Conservation (phyloP, 805 yeast genomes). For the Priceomyces medius region DNA sequence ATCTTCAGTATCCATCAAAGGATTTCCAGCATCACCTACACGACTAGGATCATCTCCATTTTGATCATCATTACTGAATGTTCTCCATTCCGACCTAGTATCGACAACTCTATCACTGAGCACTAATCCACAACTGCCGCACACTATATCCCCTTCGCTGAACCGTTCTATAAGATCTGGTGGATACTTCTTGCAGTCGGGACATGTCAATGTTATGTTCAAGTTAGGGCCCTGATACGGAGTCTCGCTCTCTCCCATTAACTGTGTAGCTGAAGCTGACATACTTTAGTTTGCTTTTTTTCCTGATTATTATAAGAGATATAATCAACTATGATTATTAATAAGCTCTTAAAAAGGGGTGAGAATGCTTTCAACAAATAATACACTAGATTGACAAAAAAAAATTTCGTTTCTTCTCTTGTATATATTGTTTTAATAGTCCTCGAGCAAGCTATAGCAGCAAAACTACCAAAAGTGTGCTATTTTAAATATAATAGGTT, state of each 20-base stretch:
- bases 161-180: slow-evolving; percentile 94
- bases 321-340: too few relatives aligned
- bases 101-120: slow-evolving; percentile 90
- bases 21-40: slow-evolving; percentile 97
- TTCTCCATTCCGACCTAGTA: slow-evolving; percentile 97
- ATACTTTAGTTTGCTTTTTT: neutral
- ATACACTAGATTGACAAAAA: too few relatives aligned
- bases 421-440: too few relatives aligned
- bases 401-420: too few relatives aligned
- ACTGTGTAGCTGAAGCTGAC: neutral
- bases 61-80: slow-evolving; percentile 96
- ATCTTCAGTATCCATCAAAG: slow-evolving; percentile 86
- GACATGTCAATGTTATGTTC: slow-evolving; percentile 87
- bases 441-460: too few relatives aligned
- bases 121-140: slow-evolving; percentile 95
- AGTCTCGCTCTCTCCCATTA: slow-evolving; percentile 16
- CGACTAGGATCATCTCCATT: slow-evolving; percentile 98
- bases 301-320: too few relatives aligned
- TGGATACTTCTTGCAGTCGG: slow-evolving; percentile 93
- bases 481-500: too few relatives aligned
- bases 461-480: too few relatives aligned
- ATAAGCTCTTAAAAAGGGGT: too few relatives aligned
- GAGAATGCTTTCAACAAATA: too few relatives aligned
- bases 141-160: slow-evolving; percentile 97
- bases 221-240: slow-evolving; percentile 69